Evolutionary conservation across 805 yeast genomes (phyloP), one percentile per base, ranked within the genome.

Genomic region (Cyberlindnera euphorbiae): DNA sequence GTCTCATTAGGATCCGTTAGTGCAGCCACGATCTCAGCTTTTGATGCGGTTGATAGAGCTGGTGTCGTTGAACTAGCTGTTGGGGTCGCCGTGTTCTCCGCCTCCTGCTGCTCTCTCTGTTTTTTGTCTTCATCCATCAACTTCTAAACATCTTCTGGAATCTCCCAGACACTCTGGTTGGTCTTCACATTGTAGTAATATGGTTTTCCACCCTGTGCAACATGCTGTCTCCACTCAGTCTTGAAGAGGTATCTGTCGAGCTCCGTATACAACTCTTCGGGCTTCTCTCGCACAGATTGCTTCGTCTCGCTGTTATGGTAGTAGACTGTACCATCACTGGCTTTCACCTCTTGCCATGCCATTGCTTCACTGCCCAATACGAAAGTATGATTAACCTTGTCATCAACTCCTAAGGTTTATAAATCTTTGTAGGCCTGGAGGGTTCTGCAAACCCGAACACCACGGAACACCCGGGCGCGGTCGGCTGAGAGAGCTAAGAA

Each of bases 241-340:
- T 63, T 61, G 26, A 62, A 65, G 13, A 78, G 65, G 17, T 74
- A 70, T 60, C 68, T 45, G 38, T 69, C 75, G 8, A 60, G 36
- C n/a, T 59, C 49, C 4, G 68, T 59, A 30, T 49, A 56, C 17
- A 71, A 51, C 35, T 69, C 82, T 13, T 59, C 72, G 0, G 96
- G 96, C 45, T 77, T 76, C 17, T 82, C 85, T 95, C 96, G 87
- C 33, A 79, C 75, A 0, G 96, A 77, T 45, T 77, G 76, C 32
- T 76, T 72, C 0, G 90, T 81, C 18, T 55, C 67, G 0, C 72
- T 35, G 45, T 88, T 77, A 56, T 77, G 85, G 59, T 82, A 88
- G 60, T 88, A 89, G 1, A 66, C 66, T 0, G 94, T 93, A 34
- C 75, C 75, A 10, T 73, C 75, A 10, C 14, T 7, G 47, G 82